Conservation (phyloP, 176 grass and related monocot genomes). For the Chrysopogon serrulatus region DNA sequence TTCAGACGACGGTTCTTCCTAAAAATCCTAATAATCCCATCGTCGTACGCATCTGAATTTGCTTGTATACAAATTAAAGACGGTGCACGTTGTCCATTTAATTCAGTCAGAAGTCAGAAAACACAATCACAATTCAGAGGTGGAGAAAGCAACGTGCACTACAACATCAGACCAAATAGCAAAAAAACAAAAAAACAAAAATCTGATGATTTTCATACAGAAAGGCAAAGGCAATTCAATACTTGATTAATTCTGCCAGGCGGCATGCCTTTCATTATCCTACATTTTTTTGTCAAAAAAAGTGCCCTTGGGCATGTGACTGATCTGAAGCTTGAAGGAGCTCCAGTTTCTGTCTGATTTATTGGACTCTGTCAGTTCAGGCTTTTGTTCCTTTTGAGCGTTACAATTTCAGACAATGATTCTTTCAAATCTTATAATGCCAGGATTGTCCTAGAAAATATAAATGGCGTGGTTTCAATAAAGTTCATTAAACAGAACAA, state of each 20-base stretch:
- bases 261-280: neutral
- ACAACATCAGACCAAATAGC: neutral
- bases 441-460: neutral
- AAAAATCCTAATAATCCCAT: neutral
- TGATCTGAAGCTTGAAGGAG: neutral
- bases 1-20: neutral
- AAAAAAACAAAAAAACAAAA: no score
- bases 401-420: neutral
- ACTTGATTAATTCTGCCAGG: neutral
- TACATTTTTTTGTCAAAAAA: neutral
- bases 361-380: neutral
- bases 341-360: neutral
- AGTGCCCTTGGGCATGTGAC: neutral
- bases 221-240: neutral
- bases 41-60: neutral
- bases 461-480: neutral
- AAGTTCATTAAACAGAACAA: neutral
- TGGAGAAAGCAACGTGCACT: neutral
- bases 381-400: neutral
- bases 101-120: neutral
- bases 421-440: neutral
- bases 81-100: neutral
- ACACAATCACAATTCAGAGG: neutral
- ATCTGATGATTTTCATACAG: neutral
- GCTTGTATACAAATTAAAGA: neutral